A percentile compares a stretch with the other conserved stretches of the same genome.
Conservation (phyloP, 2,329 filamentous ascomycete genomes). For the Aspergillus sp. region DNA sequence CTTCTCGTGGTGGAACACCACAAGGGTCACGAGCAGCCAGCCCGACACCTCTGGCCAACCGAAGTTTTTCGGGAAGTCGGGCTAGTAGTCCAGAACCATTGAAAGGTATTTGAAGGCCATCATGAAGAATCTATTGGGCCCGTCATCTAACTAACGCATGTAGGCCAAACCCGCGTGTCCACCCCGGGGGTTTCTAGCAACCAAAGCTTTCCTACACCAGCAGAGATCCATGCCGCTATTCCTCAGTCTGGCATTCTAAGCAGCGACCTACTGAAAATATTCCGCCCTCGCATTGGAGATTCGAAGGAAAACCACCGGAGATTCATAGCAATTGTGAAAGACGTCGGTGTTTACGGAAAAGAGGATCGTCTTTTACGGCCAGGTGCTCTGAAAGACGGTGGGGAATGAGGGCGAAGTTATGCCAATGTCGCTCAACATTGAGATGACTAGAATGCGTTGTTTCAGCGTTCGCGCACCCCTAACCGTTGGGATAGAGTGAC, state of each 20-base stretch:
- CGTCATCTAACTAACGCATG: not conserved
- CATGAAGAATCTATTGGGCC: not conserved
- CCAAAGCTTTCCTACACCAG: conserved; percentile 43
- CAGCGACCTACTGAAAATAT: conserved; percentile 44
- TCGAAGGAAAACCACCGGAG: conserved; percentile 41
- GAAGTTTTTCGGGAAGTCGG: conserved; percentile 34
- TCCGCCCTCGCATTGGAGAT: conserved; percentile 43
- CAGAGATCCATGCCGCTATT: conserved; percentile 49
- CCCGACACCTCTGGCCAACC: conserved; percentile 35
- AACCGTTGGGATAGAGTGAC: not conserved
- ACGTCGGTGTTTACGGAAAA: conserved; percentile 44
- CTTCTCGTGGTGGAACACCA: conserved; percentile 43
- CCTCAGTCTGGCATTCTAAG: conserved; percentile 46
- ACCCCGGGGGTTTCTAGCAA: conserved; percentile 28
- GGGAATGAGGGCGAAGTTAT: not conserved
- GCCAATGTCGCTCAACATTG: not conserved
- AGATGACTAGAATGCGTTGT: not conserved
- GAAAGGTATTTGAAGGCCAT: conserved; percentile 23
- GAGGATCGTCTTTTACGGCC: conserved; percentile 43
- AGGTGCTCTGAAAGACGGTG: conserved; percentile 33
- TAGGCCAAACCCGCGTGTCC: conserved; percentile 30
- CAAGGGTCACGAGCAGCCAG: conserved; percentile 51
- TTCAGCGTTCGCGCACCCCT: not conserved
- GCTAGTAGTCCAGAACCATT: conserved; percentile 41
- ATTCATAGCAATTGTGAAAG: conserved; percentile 47